phyloP scores from a whole-genome alignment of 768 basidiomycete genomes.

The Piloderma croceum region DNA sequence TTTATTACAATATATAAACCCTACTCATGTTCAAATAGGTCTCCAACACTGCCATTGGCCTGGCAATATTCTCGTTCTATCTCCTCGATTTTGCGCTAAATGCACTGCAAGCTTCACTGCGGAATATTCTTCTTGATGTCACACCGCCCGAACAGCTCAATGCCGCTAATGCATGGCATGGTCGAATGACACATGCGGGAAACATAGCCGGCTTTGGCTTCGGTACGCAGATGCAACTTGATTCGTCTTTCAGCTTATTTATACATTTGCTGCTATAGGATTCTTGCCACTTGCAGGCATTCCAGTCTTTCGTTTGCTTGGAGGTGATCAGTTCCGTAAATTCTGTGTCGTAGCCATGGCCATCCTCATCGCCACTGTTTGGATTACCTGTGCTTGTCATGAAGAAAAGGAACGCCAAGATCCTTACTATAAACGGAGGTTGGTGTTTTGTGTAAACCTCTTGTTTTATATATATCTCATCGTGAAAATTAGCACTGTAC shows the following conservation, averaged over 20 bases:
- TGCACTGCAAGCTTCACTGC: constrained; percentile 85
- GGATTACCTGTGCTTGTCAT: constrained; percentile 83
- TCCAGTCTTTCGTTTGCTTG: constrained; percentile 72
- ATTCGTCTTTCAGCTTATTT: no score
- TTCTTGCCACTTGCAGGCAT: constrained; percentile 83
- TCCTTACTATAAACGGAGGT: constrained; percentile 38
- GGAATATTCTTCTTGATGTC: constrained; percentile 91
- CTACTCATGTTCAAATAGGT: constrained; percentile 37
- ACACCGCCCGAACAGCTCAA: constrained; percentile 86
- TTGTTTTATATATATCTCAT: constrained; percentile 1
- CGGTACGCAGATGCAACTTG: constrained; percentile 38
- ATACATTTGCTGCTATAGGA: constrained; percentile 37
- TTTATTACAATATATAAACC: not conserved
- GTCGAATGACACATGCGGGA: constrained; percentile 93
- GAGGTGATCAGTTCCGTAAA: constrained; percentile 92
- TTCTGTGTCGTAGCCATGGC: constrained; percentile 85
- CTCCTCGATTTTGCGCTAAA: constrained; percentile 96
- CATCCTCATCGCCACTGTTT: constrained; percentile 75
- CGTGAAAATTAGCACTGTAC: constrained; percentile 42
- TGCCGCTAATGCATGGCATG: constrained; percentile 96
- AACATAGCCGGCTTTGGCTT: constrained; percentile 94
- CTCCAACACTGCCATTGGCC: constrained; percentile 65
- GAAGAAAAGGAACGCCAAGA: constrained; percentile 67
- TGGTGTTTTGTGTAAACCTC: constrained; percentile 8
- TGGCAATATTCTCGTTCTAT: constrained; percentile 90